Evolutionary conservation across 2,329 filamentous ascomycete genomes (phyloP).

Genomic region (Venturia asperata): DNA sequence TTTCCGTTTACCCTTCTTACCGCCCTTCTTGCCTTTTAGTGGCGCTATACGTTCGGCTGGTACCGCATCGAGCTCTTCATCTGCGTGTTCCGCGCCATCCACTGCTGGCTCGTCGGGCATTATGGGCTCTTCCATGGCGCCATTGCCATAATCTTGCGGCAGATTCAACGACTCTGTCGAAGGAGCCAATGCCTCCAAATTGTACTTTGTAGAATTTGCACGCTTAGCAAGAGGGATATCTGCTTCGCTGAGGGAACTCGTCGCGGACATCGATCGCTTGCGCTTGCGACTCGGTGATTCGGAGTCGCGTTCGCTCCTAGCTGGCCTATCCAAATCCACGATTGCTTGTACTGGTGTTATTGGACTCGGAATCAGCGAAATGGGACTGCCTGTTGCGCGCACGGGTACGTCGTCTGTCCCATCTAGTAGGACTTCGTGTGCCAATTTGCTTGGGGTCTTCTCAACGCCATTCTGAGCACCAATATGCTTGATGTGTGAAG

Average conservation of each 20-base stretch:
- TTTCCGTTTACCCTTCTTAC: slow-evolving; percentile 42
- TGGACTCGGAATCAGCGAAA: not conserved
- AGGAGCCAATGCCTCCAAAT: slow-evolving; percentile 31
- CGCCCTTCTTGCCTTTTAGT: slow-evolving; percentile 33
- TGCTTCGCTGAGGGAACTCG: slow-evolving; percentile 33
- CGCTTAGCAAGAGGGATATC: slow-evolving; percentile 32
- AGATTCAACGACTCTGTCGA: slow-evolving; percentile 26
- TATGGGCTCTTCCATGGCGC: slow-evolving; percentile 30
- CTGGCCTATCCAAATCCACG: not conserved
- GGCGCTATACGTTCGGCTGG: slow-evolving; percentile 28
- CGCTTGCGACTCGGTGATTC: slow-evolving; percentile 31
- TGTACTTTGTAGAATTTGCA: slow-evolving; percentile 24
- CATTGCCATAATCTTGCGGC: not conserved
- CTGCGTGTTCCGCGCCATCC: slow-evolving; percentile 15
- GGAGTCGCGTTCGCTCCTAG: slow-evolving; percentile 1
- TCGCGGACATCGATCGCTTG: slow-evolving; percentile 38
- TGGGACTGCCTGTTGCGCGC: not conserved
- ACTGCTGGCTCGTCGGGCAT: slow-evolving; percentile 23
- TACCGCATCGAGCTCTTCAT: slow-evolving; percentile 23
- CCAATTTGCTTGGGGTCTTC: slow-evolving; percentile 70
- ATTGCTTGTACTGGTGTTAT: slow-evolving; percentile 2
- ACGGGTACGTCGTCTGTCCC: not conserved
- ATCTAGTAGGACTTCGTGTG: slow-evolving; percentile 42
- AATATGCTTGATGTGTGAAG: slow-evolving; percentile 33
- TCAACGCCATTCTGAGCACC: slow-evolving; percentile 42